Evolutionary conservation across 805 yeast genomes (phyloP).

Genomic region (Nakazawaea ernobii): DNA sequence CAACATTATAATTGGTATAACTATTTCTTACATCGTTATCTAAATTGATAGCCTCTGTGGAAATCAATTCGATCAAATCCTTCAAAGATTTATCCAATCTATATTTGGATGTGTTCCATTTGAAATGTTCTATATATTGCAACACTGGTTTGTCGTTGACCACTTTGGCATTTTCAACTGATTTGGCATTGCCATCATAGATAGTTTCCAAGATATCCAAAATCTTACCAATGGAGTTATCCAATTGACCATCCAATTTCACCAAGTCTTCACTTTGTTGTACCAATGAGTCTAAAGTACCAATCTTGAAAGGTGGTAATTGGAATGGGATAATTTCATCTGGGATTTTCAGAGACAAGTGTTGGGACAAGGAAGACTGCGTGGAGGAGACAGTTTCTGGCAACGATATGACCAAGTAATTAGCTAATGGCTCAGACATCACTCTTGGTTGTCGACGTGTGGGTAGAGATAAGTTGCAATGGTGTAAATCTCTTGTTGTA

Average conservation of each 20-base stretch:
- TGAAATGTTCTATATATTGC: conserved; percentile 66
- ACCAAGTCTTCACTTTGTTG: conserved; percentile 85
- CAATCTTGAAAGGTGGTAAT: conserved; percentile 86
- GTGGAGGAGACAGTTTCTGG: conserved; percentile 44
- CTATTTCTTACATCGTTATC: conserved; percentile 81
- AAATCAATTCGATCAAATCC: conserved; percentile 62
- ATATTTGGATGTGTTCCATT: conserved; percentile 86
- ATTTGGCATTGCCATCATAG: conserved; percentile 23
- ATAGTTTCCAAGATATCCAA: conserved; percentile 63
- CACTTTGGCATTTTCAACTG: conserved; percentile 25
- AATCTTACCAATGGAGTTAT: conserved; percentile 62
- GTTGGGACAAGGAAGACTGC: conserved; percentile 28
- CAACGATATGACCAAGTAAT: conserved; percentile 49
- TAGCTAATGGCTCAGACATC: conserved; percentile 29
- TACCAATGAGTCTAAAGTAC: conserved; percentile 88
- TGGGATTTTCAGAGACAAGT: conserved; percentile 51
- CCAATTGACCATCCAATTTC: conserved; percentile 77
- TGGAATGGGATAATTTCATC: conserved; percentile 49
- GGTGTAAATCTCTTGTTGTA: no score
- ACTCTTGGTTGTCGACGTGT: no score
- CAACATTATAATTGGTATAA: conserved; percentile 70
- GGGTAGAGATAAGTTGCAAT: no score
- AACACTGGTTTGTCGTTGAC: conserved; percentile 45
- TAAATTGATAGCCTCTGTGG: conserved; percentile 73
- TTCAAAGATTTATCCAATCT: conserved; percentile 79